Conservation (phyloP, 352 stramenopile genomes). For the Albugo laibachii region DNA sequence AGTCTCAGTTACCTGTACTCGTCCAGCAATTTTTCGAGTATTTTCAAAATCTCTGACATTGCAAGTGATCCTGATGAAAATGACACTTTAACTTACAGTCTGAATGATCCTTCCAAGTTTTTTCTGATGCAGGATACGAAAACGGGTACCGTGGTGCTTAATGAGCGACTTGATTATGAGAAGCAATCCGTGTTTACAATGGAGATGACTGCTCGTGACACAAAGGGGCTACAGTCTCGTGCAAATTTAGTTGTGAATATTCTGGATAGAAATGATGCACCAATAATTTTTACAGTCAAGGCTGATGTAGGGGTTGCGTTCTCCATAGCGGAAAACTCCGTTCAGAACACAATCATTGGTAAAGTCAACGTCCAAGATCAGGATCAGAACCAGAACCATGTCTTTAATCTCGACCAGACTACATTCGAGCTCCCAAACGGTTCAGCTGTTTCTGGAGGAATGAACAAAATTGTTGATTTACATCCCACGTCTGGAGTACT, state of each 20-base stretch:
- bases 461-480: constrained; percentile 5
- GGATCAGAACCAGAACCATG: constrained; percentile 6
- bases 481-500: constrained; percentile 1
- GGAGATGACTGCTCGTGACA: constrained; percentile 6
- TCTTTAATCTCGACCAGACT: constrained; percentile 3
- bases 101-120: background rate
- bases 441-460: background rate
- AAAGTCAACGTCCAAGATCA: constrained; percentile 5
- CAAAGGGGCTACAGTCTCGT: background rate
- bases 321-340: constrained; percentile 6
- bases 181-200: constrained; percentile 4
- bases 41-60: constrained; percentile 7
- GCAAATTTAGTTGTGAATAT: constrained; percentile 7
- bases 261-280: constrained; percentile 12
- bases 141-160: constrained; percentile 6
- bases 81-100: constrained; percentile 2
- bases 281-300: constrained; percentile 1
- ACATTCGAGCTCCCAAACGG: constrained; percentile 3
- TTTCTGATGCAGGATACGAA: constrained; percentile 1
- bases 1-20: constrained; percentile 1
- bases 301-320: background rate
- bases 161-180: constrained; percentile 8
- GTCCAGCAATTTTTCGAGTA: background rate
- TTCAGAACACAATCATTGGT: constrained; percentile 2
- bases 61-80: constrained; percentile 6